A percentile compares a stretch with the other conserved stretches of the same genome.
Conservation (phyloP, 306 rosid genomes). For the Mucuna pruriens region DNA sequence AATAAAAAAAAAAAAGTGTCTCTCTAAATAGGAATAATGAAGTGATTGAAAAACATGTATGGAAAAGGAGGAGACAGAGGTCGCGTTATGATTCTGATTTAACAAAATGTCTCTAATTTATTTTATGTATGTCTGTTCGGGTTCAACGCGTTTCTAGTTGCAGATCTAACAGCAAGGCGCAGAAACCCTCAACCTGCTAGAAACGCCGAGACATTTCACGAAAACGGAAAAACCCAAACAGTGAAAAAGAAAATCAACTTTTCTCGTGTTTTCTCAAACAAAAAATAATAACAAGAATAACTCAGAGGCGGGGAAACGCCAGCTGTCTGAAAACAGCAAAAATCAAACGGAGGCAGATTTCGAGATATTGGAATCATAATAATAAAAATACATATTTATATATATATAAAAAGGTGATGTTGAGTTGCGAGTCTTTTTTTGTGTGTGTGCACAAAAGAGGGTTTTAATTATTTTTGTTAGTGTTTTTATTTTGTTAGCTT, state of each 20-base stretch:
- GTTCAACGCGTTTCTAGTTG: slow-evolving; percentile 61
- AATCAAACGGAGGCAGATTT: slow-evolving; percentile 1
- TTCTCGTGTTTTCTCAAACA: slow-evolving; percentile 19
- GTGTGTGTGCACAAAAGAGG: not conserved
- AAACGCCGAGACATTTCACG: slow-evolving; percentile 87
- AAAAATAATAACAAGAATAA: not conserved
- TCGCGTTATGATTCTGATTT: slow-evolving; percentile 15
- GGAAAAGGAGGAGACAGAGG: slow-evolving; percentile 11
- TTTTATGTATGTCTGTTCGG: not conserved
- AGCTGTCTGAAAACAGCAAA: slow-evolving; percentile 42
- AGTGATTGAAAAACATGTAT: slow-evolving; percentile 37
- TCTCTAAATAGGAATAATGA: not conserved
- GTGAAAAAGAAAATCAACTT: slow-evolving; percentile 43
- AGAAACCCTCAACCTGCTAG: slow-evolving; percentile 60
- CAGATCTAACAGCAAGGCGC: slow-evolving; percentile 79
- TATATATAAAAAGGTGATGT: not conserved
- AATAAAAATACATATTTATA: too few relatives aligned
- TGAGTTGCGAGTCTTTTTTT: not conserved
- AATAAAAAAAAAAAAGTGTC: not conserved
- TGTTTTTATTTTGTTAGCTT: too few relatives aligned
- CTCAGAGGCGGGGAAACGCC: not conserved
- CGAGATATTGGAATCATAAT: slow-evolving; percentile 36
- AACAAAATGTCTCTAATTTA: slow-evolving; percentile 30
- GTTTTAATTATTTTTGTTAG: too few relatives aligned
- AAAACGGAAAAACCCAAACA: slow-evolving; percentile 80